Evolutionary conservation across 345 rosid species (phyloP), one percentile per base, ranked within the genome.

Genomic region (Erodium maritimum): DNA sequence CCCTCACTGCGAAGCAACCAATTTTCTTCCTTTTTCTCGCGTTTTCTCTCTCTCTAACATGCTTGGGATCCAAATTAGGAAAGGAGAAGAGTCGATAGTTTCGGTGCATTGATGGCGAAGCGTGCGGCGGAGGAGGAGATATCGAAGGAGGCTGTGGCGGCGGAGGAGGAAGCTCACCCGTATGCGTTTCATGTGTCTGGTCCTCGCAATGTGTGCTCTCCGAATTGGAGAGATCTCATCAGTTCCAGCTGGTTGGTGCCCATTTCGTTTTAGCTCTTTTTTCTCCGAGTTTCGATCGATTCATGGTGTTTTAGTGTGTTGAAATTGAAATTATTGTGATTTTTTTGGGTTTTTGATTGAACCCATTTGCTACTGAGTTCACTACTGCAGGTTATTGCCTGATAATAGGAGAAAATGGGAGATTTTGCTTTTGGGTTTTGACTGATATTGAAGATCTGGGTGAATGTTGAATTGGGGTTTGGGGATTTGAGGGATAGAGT

Each of bases 181-280:
- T 90, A 87, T 55, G 91, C 96, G 21, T 93, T 90, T 71, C 88
- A 87, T 37, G 95, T 93, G 5, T 90, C 96, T 1, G 97, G 97
- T 3, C 99, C 97, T 50, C 82, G 97, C 18, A 93, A 93, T 63
- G 77, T 87, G 0, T 75, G 84, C 69, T 73, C 87, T 53, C 96
- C 97, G 45, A 93, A 83, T 34, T 93, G 99, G 97, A 84, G 95
- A 80, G 99, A 93, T 58, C 89, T 93, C 59, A 79, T 89, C 73
- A 85, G 33, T 74, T 93, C 99, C 5, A 93, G 91, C 72, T 93
- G 97, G 99, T 93, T 25, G 57, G 86, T 57, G 3, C 17, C 16
- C 45, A n/a, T n/a, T 18, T 16, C 17, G 1, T 62, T 50, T 1
- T 24, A 16, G 17, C 50, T 34, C 22, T 9, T 6, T 25, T 54